These are phyloP conservation scores for Picochlorum sp. DNA, from an alignment of 139 green algal species.

Conservation along the genomic window DNA sequence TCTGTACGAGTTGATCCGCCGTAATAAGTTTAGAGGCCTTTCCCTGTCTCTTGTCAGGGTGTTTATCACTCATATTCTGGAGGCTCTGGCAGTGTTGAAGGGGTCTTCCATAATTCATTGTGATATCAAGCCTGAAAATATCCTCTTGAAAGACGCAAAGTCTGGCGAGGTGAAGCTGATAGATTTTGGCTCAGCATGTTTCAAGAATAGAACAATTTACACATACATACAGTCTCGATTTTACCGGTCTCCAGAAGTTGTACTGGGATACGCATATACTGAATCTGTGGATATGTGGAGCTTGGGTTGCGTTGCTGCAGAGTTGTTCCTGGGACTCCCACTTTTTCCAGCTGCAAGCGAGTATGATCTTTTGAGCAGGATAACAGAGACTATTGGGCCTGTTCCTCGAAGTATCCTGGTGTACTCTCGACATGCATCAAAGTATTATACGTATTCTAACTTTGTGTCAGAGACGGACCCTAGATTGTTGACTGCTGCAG, in stretches of 20 bases:
- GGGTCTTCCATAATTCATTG: slow-evolving; percentile 92
- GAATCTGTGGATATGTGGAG: slow-evolving; percentile 93
- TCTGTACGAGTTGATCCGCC: slow-evolving; percentile 94
- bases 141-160: slow-evolving; percentile 64
- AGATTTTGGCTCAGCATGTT: slow-evolving; percentile 95
- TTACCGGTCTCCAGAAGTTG: slow-evolving; percentile 87
- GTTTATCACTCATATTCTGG: slow-evolving; percentile 77
- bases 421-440: slow-evolving; percentile 53
- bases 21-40: slow-evolving; percentile 88
- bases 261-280: slow-evolving; percentile 71
- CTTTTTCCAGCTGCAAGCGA: slow-evolving; percentile 91
- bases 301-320: slow-evolving; percentile 76
- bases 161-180: slow-evolving; percentile 89
- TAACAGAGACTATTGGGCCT: slow-evolving; percentile 76
- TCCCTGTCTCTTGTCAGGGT: slow-evolving; percentile 78
- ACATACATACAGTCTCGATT: slow-evolving; percentile 96
- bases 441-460: slow-evolving; percentile 57
- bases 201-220: slow-evolving; percentile 87
- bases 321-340: slow-evolving; percentile 58
- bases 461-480: slow-evolving; percentile 11
- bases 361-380: slow-evolving; percentile 82
- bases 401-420: slow-evolving; percentile 58
- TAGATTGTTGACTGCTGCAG: slow-evolving; percentile 44
- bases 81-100: slow-evolving; percentile 70
- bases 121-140: slow-evolving; percentile 98